Evolutionary conservation across 345 rosid genomes (phyloP), one percentile per base, ranked within the genome.

Genomic region (Gossypioides kirkii): DNA sequence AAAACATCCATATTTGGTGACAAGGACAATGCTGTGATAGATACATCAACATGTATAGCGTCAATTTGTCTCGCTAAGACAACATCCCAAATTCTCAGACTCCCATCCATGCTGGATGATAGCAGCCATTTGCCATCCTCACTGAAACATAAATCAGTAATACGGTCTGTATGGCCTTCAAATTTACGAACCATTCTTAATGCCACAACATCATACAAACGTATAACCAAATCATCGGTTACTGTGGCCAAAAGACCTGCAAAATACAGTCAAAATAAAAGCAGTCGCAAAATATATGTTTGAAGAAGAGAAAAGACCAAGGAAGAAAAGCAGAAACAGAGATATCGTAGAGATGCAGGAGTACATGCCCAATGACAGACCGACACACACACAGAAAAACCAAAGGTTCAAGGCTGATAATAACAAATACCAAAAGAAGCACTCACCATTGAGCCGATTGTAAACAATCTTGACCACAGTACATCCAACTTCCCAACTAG

Each of bases 101-200:
- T 95, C 65, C 98, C 96, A 79, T 95, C 98, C 99, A 92, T 92
- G 79, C 99, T 90, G 71, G 93, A 88, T 72, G 97, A 92, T 77
- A 92, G 69, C 65, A 95, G 88, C 99, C 99, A 95, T 81, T 95
- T 95, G 46, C 99, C 98, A 84, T 92, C 98, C 79, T 91, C 97
- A 59, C 97, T 91, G 75, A 91, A 95, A 80, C 96, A 95, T 77
- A 91, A 20, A 81, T 91, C 99, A 17, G 94, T 91, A 70, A 91
- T 71, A 63, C 98, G 91, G 78, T 95, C 99, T 41, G 90, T 78
- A 59, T 95, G 99, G 52, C 98, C 99, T 86, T 87, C 91, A 84
- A 95, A 95, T 79, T 89, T 89, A 79, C 99, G 97, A 78, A 91
- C 97, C 91, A 95, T 82, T 84, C 89, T 86, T 77, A 82, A 74